phyloP scores from a whole-genome alignment of 129 eudicot species.

The Chrysanthemum lavandulifolium region DNA sequence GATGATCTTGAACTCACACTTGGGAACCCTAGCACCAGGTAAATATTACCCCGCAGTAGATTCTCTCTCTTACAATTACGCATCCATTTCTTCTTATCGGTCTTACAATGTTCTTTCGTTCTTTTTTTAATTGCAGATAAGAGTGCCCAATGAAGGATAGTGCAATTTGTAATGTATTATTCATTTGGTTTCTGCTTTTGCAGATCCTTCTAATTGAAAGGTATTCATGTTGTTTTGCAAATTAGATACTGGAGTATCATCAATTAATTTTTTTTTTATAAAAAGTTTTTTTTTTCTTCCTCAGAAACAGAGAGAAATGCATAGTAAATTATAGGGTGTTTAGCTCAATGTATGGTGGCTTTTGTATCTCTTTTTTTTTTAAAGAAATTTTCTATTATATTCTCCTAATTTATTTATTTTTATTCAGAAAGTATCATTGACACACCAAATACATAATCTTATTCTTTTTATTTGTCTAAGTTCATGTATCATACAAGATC shows the following conservation, averaged over 20 bases:
- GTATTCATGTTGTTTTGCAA: slow-evolving; percentile 6
- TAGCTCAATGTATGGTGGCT: slow-evolving; percentile 28
- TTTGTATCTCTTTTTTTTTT: slow-evolving; percentile 15
- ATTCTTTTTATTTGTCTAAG: not conserved
- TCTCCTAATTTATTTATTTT: slow-evolving; percentile 21
- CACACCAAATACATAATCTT: slow-evolving; percentile 16
- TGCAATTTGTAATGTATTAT: slow-evolving; percentile 15
- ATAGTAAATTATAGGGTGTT: slow-evolving; percentile 35
- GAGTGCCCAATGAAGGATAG: slow-evolving; percentile 4
- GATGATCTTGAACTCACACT: slow-evolving; percentile 98
- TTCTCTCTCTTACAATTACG: no score
- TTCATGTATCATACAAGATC: slow-evolving; percentile 1
- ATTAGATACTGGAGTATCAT: slow-evolving; percentile 14
- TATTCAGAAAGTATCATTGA: slow-evolving; percentile 27
- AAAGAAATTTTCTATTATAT: slow-evolving; percentile 9
- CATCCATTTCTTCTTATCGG: no score
- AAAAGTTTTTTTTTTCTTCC: slow-evolving; percentile 12
- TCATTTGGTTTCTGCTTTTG: slow-evolving; percentile 16
- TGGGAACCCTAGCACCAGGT: slow-evolving; percentile 87
- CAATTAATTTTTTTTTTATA: slow-evolving; percentile 15
- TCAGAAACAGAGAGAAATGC: slow-evolving; percentile 24
- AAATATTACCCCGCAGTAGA: not conserved
- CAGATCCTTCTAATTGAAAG: slow-evolving; percentile 15
- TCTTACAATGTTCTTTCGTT: no score
- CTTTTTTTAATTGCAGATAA: slow-evolving; percentile 26